Conservation (phyloP, 2,329 filamentous ascomycete species). For the Alternaria sp. region DNA sequence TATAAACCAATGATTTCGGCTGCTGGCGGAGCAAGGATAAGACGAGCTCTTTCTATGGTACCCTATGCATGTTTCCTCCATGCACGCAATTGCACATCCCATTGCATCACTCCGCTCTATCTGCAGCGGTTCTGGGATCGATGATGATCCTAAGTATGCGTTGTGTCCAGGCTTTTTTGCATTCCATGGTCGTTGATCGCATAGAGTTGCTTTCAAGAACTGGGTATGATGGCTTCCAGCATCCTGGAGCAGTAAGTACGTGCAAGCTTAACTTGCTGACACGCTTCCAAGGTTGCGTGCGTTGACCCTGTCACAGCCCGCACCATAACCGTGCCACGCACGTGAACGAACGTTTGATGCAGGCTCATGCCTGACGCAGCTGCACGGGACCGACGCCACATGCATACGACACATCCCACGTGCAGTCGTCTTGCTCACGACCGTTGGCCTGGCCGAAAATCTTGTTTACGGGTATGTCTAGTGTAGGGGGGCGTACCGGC, state of each 20-base stretch:
- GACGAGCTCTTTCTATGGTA: neutral
- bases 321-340: slow-evolving; percentile 1
- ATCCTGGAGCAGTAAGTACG: neutral
- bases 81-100: slow-evolving; percentile 19
- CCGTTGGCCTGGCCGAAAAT: neutral
- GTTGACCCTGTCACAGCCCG: slow-evolving; percentile 4
- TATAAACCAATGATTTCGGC: neutral
- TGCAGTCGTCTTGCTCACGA: neutral
- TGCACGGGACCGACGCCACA: neutral
- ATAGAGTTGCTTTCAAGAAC: neutral
- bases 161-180: neutral
- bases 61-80: slow-evolving; percentile 4
- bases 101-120: slow-evolving; percentile 10
- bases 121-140: neutral
- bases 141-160: neutral
- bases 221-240: neutral
- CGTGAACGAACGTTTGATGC: slow-evolving; percentile 9
- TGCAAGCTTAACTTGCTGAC: neutral
- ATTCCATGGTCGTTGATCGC: neutral
- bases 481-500: slow-evolving; percentile 10
- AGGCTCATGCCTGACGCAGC: slow-evolving; percentile 2
- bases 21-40: neutral
- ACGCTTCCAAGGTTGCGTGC: neutral
- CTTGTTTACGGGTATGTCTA: neutral
- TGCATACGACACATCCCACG: neutral